These are phyloP conservation scores for Collybia sordida DNA, from an alignment of 768 basidiomycete species.

Conservation along the genomic window DNA sequence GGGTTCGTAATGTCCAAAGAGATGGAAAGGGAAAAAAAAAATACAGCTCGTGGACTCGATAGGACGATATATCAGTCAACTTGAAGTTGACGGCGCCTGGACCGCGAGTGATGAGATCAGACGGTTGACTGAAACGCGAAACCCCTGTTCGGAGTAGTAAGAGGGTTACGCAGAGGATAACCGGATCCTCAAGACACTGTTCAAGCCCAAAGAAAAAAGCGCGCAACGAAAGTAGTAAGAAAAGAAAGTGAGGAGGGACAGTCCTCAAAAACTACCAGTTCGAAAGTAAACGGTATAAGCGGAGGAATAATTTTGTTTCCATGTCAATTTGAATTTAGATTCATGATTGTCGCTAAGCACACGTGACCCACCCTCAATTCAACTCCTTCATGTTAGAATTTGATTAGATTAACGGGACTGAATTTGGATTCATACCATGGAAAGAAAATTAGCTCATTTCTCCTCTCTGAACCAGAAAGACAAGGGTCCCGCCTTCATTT, in stretches of 20 bases:
- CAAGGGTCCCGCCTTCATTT: constrained; percentile 73
- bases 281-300: no score
- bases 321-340: no score
- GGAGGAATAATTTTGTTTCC: no score
- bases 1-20: background rate
- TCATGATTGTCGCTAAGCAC: background rate
- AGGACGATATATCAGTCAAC: background rate
- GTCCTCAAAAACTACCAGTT: no score
- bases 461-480: constrained; percentile 76
- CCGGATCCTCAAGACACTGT: no score
- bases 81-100: background rate
- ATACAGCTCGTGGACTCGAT: background rate
- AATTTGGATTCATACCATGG: constrained; percentile 43
- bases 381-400: background rate
- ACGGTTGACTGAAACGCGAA: background rate
- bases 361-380: background rate
- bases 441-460: constrained; percentile 62
- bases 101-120: constrained; percentile 7
- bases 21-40: background rate
- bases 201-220: no score
- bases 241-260: no score
- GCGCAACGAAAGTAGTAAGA: no score
- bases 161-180: no score
- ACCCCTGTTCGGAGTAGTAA: background rate
- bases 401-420: no score